A percentile compares a stretch with the other conserved stretches of the same genome.
Conservation (phyloP, 2,329 filamentous ascomycete genomes). For the Beauveria medogensis region DNA sequence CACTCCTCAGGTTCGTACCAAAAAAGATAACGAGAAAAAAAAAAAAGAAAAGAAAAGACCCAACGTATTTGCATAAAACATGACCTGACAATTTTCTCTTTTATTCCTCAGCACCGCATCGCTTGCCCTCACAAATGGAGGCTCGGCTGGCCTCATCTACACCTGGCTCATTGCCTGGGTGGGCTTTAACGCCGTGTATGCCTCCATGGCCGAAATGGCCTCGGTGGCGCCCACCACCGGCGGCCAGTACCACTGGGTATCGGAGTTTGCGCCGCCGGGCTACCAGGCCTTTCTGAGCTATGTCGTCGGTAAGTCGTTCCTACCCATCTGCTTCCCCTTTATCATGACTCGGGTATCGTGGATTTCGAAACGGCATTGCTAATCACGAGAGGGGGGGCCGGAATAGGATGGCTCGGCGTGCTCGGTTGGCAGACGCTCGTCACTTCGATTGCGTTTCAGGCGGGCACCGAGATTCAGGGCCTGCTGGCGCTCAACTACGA, state of each 20-base stretch:
- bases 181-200: conserved; percentile 25
- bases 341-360: neutral
- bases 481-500: conserved; percentile 27
- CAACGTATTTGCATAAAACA: neutral
- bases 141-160: conserved; percentile 34
- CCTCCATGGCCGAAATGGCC: conserved; percentile 35
- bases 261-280: conserved; percentile 35
- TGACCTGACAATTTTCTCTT: neutral
- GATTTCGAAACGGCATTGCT: no score
- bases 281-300: conserved; percentile 44
- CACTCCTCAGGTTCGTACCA: conserved; percentile 21
- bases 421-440: conserved; percentile 31
- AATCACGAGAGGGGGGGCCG: no score
- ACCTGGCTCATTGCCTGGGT: conserved; percentile 25
- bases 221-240: conserved; percentile 43
- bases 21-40: no score
- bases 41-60: no score
- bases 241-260: conserved; percentile 48
- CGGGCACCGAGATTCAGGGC: conserved; percentile 31
- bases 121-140: conserved; percentile 25
- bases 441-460: conserved; percentile 30
- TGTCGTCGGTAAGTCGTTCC: conserved; percentile 16
- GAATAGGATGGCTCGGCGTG: conserved; percentile 29
- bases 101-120: conserved; percentile 10
- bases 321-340: neutral